Conservation (phyloP, 352 stramenopile genomes). For the Phytophthora cajani region DNA sequence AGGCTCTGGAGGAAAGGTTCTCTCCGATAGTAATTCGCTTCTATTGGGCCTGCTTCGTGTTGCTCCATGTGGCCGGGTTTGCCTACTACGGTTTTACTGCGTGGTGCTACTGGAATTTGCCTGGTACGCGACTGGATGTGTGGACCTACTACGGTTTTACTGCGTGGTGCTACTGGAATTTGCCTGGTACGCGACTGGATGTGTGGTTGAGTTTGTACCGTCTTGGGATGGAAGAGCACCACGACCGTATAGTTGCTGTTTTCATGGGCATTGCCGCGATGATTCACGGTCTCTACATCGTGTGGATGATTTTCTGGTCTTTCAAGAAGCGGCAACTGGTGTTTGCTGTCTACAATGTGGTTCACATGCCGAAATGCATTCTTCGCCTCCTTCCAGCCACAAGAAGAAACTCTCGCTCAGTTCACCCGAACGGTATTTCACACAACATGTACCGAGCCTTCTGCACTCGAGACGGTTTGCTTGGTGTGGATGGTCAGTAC, state of each 20-base stretch:
- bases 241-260: constrained; percentile 15
- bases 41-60: constrained; percentile 23
- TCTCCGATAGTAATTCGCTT: constrained; percentile 9
- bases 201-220: constrained; percentile 15
- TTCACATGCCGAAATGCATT: not conserved
- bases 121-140: constrained; percentile 16
- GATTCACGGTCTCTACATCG: constrained; percentile 18
- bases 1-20: constrained; percentile 12
- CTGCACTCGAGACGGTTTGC: constrained; percentile 13
- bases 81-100: constrained; percentile 20
- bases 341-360: constrained; percentile 21
- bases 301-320: constrained; percentile 34
- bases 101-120: constrained; percentile 32
- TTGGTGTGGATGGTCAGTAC: constrained; percentile 34
- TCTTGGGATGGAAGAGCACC: constrained; percentile 13
- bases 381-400: not conserved
- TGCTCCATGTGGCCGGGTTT: constrained; percentile 13
- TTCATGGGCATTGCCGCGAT: constrained; percentile 5
- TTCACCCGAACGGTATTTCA: not conserved
- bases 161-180: constrained; percentile 29
- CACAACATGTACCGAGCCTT: constrained; percentile 13
- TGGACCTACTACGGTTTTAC: constrained; percentile 28
- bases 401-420: not conserved
- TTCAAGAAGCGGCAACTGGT: constrained; percentile 28
- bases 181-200: constrained; percentile 24